Evolutionary conservation across 129 eudicot species (phyloP).

Genomic region (Pittosporum tobira): DNA sequence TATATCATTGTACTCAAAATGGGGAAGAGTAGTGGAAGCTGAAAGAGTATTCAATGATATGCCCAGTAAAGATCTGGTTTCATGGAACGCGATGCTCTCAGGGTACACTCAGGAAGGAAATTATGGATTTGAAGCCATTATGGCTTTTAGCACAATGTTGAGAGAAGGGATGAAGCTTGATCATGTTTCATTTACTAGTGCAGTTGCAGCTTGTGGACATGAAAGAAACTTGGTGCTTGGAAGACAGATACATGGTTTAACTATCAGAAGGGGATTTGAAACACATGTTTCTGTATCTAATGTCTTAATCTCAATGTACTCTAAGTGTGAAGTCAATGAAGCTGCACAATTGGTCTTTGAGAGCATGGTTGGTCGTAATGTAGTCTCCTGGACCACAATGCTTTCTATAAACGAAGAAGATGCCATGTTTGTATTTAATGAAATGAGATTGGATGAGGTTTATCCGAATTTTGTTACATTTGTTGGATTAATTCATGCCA

Average conservation of each 20-base stretch:
- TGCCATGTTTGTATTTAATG: slow-evolving; percentile 40
- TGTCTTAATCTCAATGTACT: slow-evolving; percentile 65
- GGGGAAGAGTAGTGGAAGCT: slow-evolving; percentile 53
- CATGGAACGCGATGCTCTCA: slow-evolving; percentile 88
- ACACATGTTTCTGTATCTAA: slow-evolving; percentile 60
- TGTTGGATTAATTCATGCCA: slow-evolving; percentile 58
- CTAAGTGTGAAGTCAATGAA: slow-evolving; percentile 43
- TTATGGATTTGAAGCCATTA: slow-evolving; percentile 40
- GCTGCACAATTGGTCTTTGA: slow-evolving; percentile 62
- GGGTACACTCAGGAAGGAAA: slow-evolving; percentile 77
- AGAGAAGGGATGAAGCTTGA: slow-evolving; percentile 48
- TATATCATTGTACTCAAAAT: slow-evolving; percentile 59
- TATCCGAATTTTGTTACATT: slow-evolving; percentile 79
- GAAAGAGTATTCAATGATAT: slow-evolving; percentile 56
- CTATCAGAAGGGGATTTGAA: slow-evolving; percentile 45
- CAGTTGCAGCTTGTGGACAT: slow-evolving; percentile 68
- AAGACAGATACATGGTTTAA: slow-evolving; percentile 55
- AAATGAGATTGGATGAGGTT: slow-evolving; percentile 58
- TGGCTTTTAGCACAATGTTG: slow-evolving; percentile 56
- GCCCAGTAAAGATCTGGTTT: slow-evolving; percentile 58
- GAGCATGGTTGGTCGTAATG: slow-evolving; percentile 53
- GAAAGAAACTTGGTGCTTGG: slow-evolving; percentile 55
- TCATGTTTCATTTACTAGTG: slow-evolving; percentile 71
- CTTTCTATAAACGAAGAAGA: slow-evolving; percentile 54
- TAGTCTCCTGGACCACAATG: slow-evolving; percentile 90